Conservation (phyloP, 2,329 filamentous ascomycete genomes). For the Fusarium hainanense region DNA sequence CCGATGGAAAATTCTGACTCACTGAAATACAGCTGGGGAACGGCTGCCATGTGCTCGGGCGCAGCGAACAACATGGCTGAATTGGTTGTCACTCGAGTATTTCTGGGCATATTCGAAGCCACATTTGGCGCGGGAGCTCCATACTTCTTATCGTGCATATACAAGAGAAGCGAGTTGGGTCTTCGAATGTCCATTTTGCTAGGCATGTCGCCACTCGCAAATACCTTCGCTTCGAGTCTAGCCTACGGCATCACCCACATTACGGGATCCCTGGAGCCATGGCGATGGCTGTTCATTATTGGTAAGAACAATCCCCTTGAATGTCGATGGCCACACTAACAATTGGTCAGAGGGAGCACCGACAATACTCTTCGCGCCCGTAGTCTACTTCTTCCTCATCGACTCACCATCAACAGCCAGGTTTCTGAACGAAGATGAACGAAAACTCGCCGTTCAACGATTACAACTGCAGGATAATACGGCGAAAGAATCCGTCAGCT, state of each 20-base stretch:
- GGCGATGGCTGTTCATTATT: conserved; percentile 16
- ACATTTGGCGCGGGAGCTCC: conserved; percentile 37
- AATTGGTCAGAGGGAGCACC: conserved; percentile 11
- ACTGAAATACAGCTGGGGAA: conserved; percentile 14
- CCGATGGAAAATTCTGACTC: accelerated
- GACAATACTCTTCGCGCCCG: neutral
- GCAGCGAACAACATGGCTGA: conserved; percentile 10
- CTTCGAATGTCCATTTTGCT: conserved; percentile 20
- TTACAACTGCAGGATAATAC: conserved; percentile 5
- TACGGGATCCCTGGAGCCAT: conserved; percentile 10
- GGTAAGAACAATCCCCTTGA: neutral
- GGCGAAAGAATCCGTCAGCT: conserved; percentile 2
- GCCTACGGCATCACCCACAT: conserved; percentile 34
- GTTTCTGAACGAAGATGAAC: conserved; percentile 22
- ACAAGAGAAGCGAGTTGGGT: conserved; percentile 25
- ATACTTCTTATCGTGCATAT: conserved; percentile 29
- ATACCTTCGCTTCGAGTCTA: conserved; percentile 24
- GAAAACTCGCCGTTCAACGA: neutral
- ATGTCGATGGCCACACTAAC: accelerated
- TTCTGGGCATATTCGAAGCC: conserved; percentile 33
- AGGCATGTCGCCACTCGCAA: conserved; percentile 31
- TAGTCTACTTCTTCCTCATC: conserved; percentile 33
- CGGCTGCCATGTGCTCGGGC: conserved; percentile 35
- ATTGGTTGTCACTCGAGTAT: conserved; percentile 11
- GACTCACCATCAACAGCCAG: conserved; percentile 28